These are phyloP conservation scores for Heteromeles arbutifolia DNA, from an alignment of 306 rosid genomes.

Conservation along the genomic window DNA sequence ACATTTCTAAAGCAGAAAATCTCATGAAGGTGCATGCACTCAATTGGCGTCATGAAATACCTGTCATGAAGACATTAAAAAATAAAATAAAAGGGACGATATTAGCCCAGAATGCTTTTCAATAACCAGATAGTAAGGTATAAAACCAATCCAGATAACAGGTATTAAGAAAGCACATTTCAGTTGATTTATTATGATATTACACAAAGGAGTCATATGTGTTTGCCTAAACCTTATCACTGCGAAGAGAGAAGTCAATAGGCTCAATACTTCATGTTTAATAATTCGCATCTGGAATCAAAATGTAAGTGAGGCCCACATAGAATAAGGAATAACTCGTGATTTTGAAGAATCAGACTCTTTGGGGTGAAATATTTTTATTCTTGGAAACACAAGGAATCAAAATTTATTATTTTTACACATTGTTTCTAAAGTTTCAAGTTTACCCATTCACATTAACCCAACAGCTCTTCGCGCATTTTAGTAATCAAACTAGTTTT, in stretches of 20 bases:
- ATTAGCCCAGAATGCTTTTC: neutral
- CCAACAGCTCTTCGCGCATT: no score
- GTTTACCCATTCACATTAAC: no score
- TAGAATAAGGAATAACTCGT: no score
- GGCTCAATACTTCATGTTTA: neutral
- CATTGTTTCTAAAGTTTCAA: no score
- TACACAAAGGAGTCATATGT: neutral
- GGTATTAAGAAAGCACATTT: neutral
- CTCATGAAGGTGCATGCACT: conserved; percentile 67
- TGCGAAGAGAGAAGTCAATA: neutral
- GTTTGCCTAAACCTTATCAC: neutral
- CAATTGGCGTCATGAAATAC: conserved; percentile 62
- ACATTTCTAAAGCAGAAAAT: conserved; percentile 70
- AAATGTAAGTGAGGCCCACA: no score
- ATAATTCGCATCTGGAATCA: no score
- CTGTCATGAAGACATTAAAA: conserved; percentile 42
- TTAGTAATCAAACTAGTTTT: no score
- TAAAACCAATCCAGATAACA: neutral
- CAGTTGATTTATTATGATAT: neutral
- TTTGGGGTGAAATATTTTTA: no score
- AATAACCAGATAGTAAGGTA: neutral
- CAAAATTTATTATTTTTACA: no score
- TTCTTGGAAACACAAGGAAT: no score
- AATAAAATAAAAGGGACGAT: neutral
- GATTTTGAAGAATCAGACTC: no score